Evolutionary conservation across 805 yeast genomes (phyloP).

Genomic region (Starmera caribaea): DNA sequence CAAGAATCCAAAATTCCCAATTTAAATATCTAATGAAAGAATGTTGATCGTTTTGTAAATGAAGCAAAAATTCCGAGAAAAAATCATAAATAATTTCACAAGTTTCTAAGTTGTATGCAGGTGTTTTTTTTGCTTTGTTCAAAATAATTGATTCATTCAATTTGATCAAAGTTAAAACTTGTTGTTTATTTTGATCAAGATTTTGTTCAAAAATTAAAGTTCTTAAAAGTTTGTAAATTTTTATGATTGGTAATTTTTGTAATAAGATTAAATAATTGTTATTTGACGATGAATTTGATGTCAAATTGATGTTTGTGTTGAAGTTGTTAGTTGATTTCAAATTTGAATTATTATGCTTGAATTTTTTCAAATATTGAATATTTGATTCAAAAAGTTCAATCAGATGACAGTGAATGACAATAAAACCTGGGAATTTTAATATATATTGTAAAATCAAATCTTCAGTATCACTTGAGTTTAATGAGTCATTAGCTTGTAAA

Average conservation of each 20-base stretch:
- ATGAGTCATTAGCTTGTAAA: background rate
- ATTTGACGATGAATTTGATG: background rate
- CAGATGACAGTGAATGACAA: slow-evolving; percentile 14
- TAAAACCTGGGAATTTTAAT: slow-evolving; percentile 13
- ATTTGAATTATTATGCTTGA: slow-evolving; percentile 1
- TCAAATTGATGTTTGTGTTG: background rate
- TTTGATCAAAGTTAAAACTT: slow-evolving; percentile 1
- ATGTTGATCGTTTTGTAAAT: slow-evolving; percentile 2
- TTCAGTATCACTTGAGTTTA: background rate
- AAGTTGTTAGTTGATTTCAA: slow-evolving; percentile 2
- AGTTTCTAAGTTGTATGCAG: slow-evolving; percentile 27
- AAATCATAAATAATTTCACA: slow-evolving; percentile 34
- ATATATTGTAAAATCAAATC: background rate
- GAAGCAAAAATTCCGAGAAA: slow-evolving; percentile 18
- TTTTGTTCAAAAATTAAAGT: slow-evolving; percentile 1
- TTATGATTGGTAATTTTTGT: slow-evolving; percentile 6
- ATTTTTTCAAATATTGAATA: slow-evolving; percentile 9
- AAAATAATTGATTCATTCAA: slow-evolving; percentile 24
- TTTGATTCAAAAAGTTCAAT: slow-evolving; percentile 14
- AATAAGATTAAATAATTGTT: background rate
- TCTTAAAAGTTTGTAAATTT: slow-evolving; percentile 5
- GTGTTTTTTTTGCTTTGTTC: slow-evolving; percentile 23
- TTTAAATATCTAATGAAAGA: slow-evolving; percentile 26
- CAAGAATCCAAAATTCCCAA: slow-evolving; percentile 74
- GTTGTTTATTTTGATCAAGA: slow-evolving; percentile 1